Evolutionary conservation across 345 rosid genomes (phyloP).

Genomic region (Pistacia vera): DNA sequence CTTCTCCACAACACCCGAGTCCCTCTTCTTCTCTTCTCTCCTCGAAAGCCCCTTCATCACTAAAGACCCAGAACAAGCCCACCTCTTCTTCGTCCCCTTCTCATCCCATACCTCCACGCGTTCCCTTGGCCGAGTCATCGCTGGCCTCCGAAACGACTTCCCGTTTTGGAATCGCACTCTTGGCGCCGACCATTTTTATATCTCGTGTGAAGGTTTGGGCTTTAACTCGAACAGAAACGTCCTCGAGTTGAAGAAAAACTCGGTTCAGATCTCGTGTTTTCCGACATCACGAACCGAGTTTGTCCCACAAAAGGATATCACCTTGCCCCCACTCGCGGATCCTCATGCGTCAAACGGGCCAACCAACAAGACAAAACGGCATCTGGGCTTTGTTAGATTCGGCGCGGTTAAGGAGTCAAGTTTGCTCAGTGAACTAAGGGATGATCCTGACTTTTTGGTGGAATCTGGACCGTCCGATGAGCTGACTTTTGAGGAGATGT

Average conservation of each 20-base stretch:
- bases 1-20: constrained; percentile 35
- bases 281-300: constrained; percentile 41
- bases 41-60: constrained; percentile 41
- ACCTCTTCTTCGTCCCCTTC: constrained; percentile 59
- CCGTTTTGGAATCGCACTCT: constrained; percentile 75
- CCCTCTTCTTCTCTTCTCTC: constrained; percentile 52
- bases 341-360: constrained; percentile 12
- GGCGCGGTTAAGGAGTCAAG: constrained; percentile 29
- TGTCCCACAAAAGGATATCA: constrained; percentile 60
- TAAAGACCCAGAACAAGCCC: constrained; percentile 49
- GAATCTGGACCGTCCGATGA: constrained; percentile 51
- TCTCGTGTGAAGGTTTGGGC: constrained; percentile 44
- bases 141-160: constrained; percentile 30
- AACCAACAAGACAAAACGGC: constrained; percentile 3
- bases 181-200: constrained; percentile 62
- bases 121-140: constrained; percentile 34
- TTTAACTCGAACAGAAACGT: constrained; percentile 49
- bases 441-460: constrained; percentile 43
- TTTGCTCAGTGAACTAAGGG: constrained; percentile 25
- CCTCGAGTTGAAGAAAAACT: constrained; percentile 63
- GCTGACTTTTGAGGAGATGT: constrained; percentile 27
- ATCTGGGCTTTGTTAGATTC: constrained; percentile 37
- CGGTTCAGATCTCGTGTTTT: constrained; percentile 63
- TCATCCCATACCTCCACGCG: constrained; percentile 38
- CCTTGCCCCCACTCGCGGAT: constrained; percentile 41